Percentiles rank a stretch among this genome's conserved stretches.
Evolutionary conservation across 2,329 filamentous ascomycete genomes (phyloP).

Genomic region (Pyricularia sp.): DNA sequence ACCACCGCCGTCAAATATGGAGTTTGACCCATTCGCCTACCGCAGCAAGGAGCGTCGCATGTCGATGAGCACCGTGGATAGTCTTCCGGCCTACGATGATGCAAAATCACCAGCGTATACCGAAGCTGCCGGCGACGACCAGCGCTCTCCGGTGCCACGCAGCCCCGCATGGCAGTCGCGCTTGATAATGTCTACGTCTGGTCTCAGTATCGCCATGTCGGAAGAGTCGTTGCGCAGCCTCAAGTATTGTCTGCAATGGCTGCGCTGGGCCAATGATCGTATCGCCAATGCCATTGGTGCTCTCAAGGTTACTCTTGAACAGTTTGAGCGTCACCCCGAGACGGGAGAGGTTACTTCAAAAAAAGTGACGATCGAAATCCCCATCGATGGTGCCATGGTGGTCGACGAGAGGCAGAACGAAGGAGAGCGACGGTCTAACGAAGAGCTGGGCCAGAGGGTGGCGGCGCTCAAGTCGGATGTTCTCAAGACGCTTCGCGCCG

Average conservation of each 20-base stretch:
- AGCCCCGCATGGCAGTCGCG: constrained; percentile 58
- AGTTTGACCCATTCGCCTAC: constrained; percentile 12
- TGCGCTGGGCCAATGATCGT: constrained; percentile 71
- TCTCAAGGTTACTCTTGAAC: constrained; percentile 62
- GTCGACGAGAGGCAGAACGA: neutral
- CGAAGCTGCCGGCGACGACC: constrained; percentile 32
- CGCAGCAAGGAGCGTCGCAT: constrained; percentile 33
- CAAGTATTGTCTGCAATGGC: constrained; percentile 69
- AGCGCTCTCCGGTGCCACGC: constrained; percentile 6
- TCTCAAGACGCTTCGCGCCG: constrained; percentile 65
- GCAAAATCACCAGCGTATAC: constrained; percentile 63
- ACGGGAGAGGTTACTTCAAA: constrained; percentile 13
- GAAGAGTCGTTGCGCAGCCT: constrained; percentile 75
- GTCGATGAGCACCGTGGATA: constrained; percentile 59
- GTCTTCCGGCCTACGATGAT: constrained; percentile 74
- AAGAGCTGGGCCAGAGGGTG: constrained; percentile 47
- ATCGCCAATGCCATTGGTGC: constrained; percentile 63
- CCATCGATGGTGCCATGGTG: neutral
- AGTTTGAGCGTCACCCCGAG: constrained; percentile 49
- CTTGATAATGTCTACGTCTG: constrained; percentile 80
- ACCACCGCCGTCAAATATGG: constrained; percentile 3
- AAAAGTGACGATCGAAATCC: constrained; percentile 6
- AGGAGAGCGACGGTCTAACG: constrained; percentile 10
- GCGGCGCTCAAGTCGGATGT: constrained; percentile 56
- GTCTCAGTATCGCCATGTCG: constrained; percentile 81